Base-by-base conservation (phyloP, 2,329 filamentous ascomycete genomes). In the Cladosporium sp. region DNA sequence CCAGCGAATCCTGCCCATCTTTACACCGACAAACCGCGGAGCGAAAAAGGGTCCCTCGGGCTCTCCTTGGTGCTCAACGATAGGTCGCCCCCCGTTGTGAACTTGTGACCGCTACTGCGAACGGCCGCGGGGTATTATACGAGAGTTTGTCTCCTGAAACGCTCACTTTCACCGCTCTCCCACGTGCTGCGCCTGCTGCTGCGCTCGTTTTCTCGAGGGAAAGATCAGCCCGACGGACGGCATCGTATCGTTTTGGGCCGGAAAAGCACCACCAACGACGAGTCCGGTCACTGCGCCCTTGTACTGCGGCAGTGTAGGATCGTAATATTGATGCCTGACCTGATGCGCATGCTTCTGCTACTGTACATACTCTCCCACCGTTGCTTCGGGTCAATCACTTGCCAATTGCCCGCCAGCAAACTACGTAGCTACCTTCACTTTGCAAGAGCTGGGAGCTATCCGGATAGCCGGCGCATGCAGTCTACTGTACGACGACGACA, bases 391-490 rank as follows among this genome's bases (percentile, higher is more conserved):
- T 53, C 50, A 53, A n/a, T 53, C 50, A 53, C 50, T n/a, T 6
- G 12, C 50, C 14, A 33, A 53, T 31, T 53, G 50, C 18, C 50
- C 6, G 29, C 18, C 50, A 11, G 28, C 18, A 53, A n/a, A n/a
- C 50, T 53, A 53, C 50, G 40, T 44, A 44, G 40, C 49, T 26
- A 52, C 21, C 7, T 23, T 16, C 23, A 26, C 23, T 26, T 37
- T 37, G 12, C 35, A 16, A 37, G 21, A 18, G 31, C 31, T n/a
- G 29, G 31, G 31, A 3, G 4, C 29, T 44, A 49, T 61, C 58
- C 58, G 58, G n/a, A 61, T 52, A 61, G 58, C 58, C 58, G 58
- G 58, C 28, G 26, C 58, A 50, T 33, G 58, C 58, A 61, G 35
- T 33, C 58, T 37, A 57, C 33, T 53, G 40, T 28, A 49, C 29